These are phyloP conservation scores for Dalbergia cochinchinensis DNA, from an alignment of 306 rosid species.

Conservation along the genomic window DNA sequence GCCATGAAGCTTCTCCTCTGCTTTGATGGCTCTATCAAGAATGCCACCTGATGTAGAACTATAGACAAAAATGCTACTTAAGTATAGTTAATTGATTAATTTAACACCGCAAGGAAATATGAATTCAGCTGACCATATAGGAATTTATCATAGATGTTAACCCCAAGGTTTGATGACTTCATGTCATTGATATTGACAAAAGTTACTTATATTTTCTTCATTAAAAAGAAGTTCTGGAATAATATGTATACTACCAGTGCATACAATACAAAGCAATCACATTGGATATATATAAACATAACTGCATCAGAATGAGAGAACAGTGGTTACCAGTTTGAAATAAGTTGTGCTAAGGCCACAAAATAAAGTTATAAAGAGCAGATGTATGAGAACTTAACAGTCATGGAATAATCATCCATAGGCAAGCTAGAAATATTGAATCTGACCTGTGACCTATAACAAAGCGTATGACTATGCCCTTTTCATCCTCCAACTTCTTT, in stretches of 20 bases:
- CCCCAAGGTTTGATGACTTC: conserved; percentile 29
- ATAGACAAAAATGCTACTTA: conserved; percentile 39
- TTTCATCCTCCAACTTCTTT: conserved; percentile 88
- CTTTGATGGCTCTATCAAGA: conserved; percentile 83
- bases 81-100: conserved; percentile 24
- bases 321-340: conserved; percentile 21
- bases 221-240: not conserved
- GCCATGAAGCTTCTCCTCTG: conserved; percentile 75
- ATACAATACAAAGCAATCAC: conserved; percentile 39
- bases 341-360: conserved; percentile 14
- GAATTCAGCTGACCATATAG: conserved; percentile 4
- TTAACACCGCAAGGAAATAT: conserved; percentile 29
- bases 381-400: conserved; percentile 5
- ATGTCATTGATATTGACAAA: conserved; percentile 22
- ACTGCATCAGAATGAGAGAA: conserved; percentile 34
- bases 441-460: conserved; percentile 90
- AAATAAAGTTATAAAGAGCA: conserved; percentile 6
- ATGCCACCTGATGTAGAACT: conserved; percentile 83
- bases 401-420: conserved; percentile 29
- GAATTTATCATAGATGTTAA: not conserved
- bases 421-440: conserved; percentile 34
- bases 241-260: conserved; percentile 21
- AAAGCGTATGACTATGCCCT: conserved; percentile 84
- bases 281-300: conserved; percentile 25
- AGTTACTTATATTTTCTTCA: conserved; percentile 5